phyloP scores from a whole-genome alignment of 257 asterid species.

The Capsicum pubescens region DNA sequence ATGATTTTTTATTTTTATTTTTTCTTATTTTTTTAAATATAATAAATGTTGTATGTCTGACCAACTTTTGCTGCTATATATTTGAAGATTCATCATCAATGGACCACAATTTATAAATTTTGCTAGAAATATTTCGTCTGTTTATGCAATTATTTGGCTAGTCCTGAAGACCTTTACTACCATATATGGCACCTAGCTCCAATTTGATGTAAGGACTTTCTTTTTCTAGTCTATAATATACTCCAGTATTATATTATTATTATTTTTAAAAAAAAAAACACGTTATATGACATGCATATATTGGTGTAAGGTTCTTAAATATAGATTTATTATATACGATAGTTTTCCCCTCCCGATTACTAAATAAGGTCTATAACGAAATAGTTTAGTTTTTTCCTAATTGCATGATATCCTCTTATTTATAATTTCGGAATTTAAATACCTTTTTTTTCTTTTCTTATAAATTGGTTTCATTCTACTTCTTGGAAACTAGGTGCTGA shows the following conservation, averaged over 20 bases:
- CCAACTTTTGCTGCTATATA: neutral
- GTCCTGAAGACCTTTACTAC: neutral
- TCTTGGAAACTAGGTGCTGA: too few species aligned
- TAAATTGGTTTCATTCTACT: too few species aligned
- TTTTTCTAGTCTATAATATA: too few species aligned
- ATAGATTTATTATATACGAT: neutral
- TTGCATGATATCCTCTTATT: neutral
- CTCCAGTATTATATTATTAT: too few species aligned
- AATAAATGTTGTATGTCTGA: neutral
- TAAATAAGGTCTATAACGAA: neutral
- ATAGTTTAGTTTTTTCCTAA: neutral
- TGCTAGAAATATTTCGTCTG: neutral
- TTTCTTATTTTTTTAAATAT: neutral
- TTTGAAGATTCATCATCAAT: neutral
- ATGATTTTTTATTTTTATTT: neutral
- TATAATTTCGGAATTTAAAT: neutral
- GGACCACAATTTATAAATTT: neutral
- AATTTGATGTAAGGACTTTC: too few species aligned
- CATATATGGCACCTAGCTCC: too few species aligned
- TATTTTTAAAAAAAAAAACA: too few species aligned
- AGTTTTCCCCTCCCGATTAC: neutral
- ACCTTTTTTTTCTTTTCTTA: neutral
- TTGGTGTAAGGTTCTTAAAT: neutral
- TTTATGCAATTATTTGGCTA: too few species aligned
- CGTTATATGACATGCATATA: neutral